Percentiles rank a stretch among this genome's conserved stretches.
Conservation (phyloP, 2,329 filamentous ascomycete genomes). For the Fusarium subtropicale region DNA sequence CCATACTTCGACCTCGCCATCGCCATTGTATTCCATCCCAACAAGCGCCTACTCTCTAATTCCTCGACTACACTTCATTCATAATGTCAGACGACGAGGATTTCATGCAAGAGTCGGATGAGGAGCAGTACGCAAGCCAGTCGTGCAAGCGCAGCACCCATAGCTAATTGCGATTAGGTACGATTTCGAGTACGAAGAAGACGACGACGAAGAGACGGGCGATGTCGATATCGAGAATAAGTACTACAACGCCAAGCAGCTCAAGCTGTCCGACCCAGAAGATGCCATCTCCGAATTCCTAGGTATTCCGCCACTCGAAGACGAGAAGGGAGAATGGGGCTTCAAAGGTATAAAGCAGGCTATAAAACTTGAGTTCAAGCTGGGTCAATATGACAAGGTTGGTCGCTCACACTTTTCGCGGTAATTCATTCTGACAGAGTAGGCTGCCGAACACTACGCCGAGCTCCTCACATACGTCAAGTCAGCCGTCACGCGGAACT, state of each 20-base stretch:
- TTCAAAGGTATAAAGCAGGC: constrained; percentile 99
- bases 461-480: constrained; percentile 98
- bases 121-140: constrained; percentile 55
- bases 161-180: constrained; percentile 64
- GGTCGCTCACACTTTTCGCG: background rate
- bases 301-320: constrained; percentile 84
- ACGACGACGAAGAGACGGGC: constrained; percentile 86
- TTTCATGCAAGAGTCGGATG: constrained; percentile 62
- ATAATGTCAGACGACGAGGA: constrained; percentile 65
- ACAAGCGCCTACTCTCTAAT: background rate
- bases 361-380: constrained; percentile 95
- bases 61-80: background rate
- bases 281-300: constrained; percentile 93
- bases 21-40: background rate
- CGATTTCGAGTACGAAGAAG: constrained; percentile 97
- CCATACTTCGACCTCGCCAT: background rate
- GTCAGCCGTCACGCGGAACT: constrained; percentile 95
- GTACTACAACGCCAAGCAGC: constrained; percentile 99
- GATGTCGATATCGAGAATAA: constrained; percentile 99
- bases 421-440: constrained; percentile 37
- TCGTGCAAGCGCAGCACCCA: constrained; percentile 8
- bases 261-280: constrained; percentile 87
- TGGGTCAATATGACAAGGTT: constrained; percentile 88
- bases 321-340: constrained; percentile 97
- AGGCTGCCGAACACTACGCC: constrained; percentile 92